Conservation (phyloP, 148 eudicot species). For the Mesembryanthemum crystallinum region DNA sequence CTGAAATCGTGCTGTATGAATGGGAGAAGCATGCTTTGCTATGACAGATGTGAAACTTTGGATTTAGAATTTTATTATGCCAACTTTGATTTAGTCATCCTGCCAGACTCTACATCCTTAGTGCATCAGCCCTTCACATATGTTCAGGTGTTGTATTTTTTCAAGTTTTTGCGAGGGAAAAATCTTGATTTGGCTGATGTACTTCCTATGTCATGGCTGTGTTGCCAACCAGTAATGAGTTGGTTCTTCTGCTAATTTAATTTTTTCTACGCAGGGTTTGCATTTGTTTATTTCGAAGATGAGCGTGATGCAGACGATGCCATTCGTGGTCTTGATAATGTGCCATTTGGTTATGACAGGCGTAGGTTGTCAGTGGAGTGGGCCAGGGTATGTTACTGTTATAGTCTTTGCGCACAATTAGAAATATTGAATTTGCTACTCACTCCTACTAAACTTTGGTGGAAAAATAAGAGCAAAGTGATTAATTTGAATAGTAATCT, state of each 20-base stretch:
- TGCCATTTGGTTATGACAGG: conserved; percentile 81
- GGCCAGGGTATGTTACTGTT: conserved; percentile 62
- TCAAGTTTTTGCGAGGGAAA: conserved; percentile 32
- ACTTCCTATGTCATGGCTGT: conserved; percentile 22
- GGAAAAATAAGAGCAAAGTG: neutral
- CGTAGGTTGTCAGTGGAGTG: conserved; percentile 88
- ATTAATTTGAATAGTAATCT: neutral
- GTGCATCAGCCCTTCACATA: conserved; percentile 59
- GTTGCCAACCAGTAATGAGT: conserved; percentile 9
- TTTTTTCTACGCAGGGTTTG: conserved; percentile 63
- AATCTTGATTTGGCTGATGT: conserved; percentile 40
- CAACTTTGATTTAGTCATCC: conserved; percentile 71
- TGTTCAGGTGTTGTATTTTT: conserved; percentile 78
- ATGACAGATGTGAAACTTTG: conserved; percentile 61
- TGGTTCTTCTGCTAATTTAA: conserved; percentile 19
- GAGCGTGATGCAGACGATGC: conserved; percentile 91
- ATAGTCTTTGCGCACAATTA: neutral
- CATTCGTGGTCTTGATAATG: conserved; percentile 68
- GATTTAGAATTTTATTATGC: conserved; percentile 60
- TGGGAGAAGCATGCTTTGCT: conserved; percentile 72
- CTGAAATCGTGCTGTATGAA: conserved; percentile 65
- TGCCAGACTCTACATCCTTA: conserved; percentile 75
- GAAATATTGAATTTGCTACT: neutral
- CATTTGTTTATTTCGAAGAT: conserved; percentile 89
- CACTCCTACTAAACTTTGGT: neutral